Percentiles rank a stretch among this genome's conserved stretches.
These are phyloP conservation scores for Acanthamoeba culbertsoni DNA, from an alignment of 208 protist genomes.

Conservation along the genomic window DNA sequence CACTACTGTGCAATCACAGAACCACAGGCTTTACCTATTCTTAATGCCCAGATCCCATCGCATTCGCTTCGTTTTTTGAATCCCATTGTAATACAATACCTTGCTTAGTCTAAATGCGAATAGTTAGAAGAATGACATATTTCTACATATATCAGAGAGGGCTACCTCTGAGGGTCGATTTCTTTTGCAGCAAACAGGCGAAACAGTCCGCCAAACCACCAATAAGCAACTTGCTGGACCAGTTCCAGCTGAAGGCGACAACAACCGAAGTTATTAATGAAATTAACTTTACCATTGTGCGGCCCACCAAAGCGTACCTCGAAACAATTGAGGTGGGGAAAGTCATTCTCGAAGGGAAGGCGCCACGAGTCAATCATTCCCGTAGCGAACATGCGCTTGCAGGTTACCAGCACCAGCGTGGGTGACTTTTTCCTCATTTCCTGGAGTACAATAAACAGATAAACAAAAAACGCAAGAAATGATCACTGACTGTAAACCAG, in stretches of 20 bases:
- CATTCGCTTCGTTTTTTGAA: constrained; percentile 6
- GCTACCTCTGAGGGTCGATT: background rate
- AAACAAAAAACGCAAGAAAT: background rate
- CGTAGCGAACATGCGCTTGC: constrained; percentile 4
- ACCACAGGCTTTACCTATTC: background rate
- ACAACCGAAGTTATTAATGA: too few species aligned
- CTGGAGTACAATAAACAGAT: background rate
- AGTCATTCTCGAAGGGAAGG: constrained; percentile 17
- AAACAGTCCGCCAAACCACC: constrained; percentile 8
- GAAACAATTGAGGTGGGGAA: background rate
- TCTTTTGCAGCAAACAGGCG: background rate
- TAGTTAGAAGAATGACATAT: background rate
- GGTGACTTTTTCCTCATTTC: background rate
- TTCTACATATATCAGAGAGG: background rate
- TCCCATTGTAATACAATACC: constrained; percentile 52
- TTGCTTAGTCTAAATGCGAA: background rate
- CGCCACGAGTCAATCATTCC: constrained; percentile 35
- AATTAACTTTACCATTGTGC: background rate
- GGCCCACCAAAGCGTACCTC: background rate
- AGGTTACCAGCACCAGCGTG: constrained; percentile 5
- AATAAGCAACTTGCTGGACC: constrained; percentile 46
- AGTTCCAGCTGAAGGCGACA: background rate
- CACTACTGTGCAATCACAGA: too few species aligned
- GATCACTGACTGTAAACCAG: background rate
- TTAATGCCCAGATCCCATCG: background rate